These are phyloP conservation scores for Stachybotrys chlorohalonatus DNA, from an alignment of 2,329 filamentous ascomycete species.

Conservation along the genomic window DNA sequence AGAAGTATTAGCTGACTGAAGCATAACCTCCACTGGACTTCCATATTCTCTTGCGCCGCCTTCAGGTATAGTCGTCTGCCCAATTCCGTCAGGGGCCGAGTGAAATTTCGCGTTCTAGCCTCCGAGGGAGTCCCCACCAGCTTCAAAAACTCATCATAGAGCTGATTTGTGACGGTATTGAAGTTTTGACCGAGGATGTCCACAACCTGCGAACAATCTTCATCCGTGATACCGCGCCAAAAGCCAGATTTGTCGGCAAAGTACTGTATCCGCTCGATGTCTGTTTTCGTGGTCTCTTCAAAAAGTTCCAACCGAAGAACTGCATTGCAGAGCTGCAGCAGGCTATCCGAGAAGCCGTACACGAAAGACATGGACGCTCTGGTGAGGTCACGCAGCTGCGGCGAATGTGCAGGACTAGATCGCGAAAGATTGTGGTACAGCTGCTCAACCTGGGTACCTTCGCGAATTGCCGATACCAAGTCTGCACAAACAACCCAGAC, in stretches of 20 bases:
- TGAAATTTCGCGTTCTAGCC: slow-evolving; percentile 33
- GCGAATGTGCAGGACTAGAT: slow-evolving; percentile 39
- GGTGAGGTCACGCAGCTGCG: slow-evolving; percentile 53
- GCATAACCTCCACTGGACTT: slow-evolving; percentile 63
- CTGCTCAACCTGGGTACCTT: slow-evolving; percentile 69
- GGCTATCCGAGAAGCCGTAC: slow-evolving; percentile 59
- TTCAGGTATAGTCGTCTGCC: slow-evolving; percentile 67
- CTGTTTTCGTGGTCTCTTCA: slow-evolving; percentile 59
- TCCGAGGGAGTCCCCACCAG: slow-evolving; percentile 38
- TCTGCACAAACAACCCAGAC: slow-evolving; percentile 83
- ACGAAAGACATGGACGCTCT: slow-evolving; percentile 62
- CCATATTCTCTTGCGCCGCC: slow-evolving; percentile 69
- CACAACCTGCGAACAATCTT: slow-evolving; percentile 64
- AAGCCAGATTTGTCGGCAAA: slow-evolving; percentile 77
- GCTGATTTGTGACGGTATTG: slow-evolving; percentile 44
- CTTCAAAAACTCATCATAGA: slow-evolving; percentile 43
- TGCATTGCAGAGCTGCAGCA: slow-evolving; percentile 57
- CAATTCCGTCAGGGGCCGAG: slow-evolving; percentile 58
- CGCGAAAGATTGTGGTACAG: slow-evolving; percentile 58
- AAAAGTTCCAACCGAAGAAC: slow-evolving; percentile 66
- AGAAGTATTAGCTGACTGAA: slow-evolving; percentile 77
- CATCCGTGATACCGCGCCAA: slow-evolving; percentile 70
- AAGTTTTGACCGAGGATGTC: slow-evolving; percentile 59
- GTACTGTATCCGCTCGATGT: slow-evolving; percentile 64
- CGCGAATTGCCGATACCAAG: slow-evolving; percentile 66